Evolutionary conservation across 345 rosid species (phyloP).

Genomic region (Hibiscus mutabilis): DNA sequence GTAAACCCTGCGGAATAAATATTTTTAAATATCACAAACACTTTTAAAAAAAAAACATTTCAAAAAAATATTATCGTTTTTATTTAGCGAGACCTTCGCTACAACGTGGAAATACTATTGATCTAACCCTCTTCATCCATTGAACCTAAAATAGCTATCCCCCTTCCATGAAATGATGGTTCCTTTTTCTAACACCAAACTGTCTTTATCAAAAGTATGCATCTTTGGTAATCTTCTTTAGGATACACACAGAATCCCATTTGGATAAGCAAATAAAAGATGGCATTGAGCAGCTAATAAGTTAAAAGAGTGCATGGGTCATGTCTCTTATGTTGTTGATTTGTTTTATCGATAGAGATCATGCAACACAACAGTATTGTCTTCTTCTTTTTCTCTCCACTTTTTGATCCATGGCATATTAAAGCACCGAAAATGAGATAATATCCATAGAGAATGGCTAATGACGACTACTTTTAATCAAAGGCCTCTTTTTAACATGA

Average conservation of each 20-base stretch:
- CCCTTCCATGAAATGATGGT: constrained; percentile 11
- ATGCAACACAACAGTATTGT: neutral
- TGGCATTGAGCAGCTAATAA: constrained; percentile 22
- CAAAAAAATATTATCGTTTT: too few relatives aligned
- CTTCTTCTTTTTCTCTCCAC: neutral
- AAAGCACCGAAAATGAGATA: neutral
- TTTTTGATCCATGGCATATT: neutral
- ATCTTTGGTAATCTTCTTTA: constrained; percentile 17
- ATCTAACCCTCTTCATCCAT: constrained; percentile 14
- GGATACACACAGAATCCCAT: neutral
- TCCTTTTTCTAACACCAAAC: constrained; percentile 17
- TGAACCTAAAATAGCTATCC: constrained; percentile 7
- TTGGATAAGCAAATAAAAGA: neutral
- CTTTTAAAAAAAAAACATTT: too few relatives aligned
- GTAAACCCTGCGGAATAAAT: too few relatives aligned
- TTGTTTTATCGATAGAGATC: neutral
- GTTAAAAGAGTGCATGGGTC: constrained; percentile 8
- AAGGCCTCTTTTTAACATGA: neutral
- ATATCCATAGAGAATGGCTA: neutral
- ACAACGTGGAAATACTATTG: neutral
- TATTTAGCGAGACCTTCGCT: too few relatives aligned
- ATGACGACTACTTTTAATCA: neutral
- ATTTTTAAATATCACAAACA: too few relatives aligned
- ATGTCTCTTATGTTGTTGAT: neutral
- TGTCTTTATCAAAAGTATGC: constrained; percentile 28